Evolutionary conservation across 306 rosid genomes (phyloP).

Genomic region (Quercus suber): DNA sequence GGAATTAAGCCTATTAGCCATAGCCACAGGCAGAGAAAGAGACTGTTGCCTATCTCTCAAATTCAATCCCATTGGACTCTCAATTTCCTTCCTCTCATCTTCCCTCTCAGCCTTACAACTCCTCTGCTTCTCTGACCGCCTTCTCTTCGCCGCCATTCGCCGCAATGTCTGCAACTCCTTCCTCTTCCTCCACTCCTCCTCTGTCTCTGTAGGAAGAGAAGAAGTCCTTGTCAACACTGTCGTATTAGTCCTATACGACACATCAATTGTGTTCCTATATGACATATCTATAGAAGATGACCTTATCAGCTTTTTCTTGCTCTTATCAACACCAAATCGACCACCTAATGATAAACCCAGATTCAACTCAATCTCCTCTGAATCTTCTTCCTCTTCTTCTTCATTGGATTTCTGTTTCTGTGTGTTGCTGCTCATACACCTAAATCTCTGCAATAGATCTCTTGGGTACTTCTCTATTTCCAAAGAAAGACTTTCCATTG

Average conservation of each 20-base stretch:
- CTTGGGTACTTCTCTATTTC: slow-evolving; percentile 62
- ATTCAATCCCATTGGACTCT: slow-evolving; percentile 29
- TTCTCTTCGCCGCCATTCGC: slow-evolving; percentile 81
- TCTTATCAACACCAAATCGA: slow-evolving; percentile 77
- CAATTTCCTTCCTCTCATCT: slow-evolving; percentile 39
- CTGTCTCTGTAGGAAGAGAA: slow-evolving; percentile 86
- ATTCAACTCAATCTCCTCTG: slow-evolving; percentile 71
- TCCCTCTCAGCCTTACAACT: slow-evolving; percentile 46
- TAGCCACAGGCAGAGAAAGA: background rate
- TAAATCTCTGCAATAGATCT: slow-evolving; percentile 77
- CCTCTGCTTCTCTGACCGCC: slow-evolving; percentile 87
- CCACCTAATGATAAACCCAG: slow-evolving; percentile 95
- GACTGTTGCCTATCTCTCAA: slow-evolving; percentile 21
- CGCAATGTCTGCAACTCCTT: slow-evolving; percentile 87
- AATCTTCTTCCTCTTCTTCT: slow-evolving; percentile 2
- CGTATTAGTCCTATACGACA: background rate
- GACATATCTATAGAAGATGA: slow-evolving; percentile 53
- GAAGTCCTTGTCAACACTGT: slow-evolving; percentile 41
- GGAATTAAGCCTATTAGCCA: slow-evolving; percentile 18
- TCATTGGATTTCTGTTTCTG: slow-evolving; percentile 13
- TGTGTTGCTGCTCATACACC: slow-evolving; percentile 21
- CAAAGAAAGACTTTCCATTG: slow-evolving; percentile 34
- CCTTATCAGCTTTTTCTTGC: slow-evolving; percentile 54
- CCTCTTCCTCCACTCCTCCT: slow-evolving; percentile 96
- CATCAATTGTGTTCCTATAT: slow-evolving; percentile 66